Evolutionary conservation across 495 filamentous ascomycete genomes (phyloP), one percentile per base, ranked within the genome.

Genomic region (Bryoglossum gracile): DNA sequence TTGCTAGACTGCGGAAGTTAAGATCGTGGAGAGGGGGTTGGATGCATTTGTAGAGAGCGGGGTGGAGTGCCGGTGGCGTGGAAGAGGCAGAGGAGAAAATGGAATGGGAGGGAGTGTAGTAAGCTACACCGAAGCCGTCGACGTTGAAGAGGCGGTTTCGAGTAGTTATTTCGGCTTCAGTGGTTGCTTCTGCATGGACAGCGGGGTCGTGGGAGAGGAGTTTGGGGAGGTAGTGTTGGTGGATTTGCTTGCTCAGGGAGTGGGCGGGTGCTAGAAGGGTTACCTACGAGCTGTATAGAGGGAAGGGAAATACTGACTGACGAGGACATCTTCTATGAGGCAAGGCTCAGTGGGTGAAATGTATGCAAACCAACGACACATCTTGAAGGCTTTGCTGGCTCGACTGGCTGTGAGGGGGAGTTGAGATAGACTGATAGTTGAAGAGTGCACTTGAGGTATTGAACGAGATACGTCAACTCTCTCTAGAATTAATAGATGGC

Each of bases 101-200:
- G 11, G 55, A 55, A 9, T 46, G 41, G 32, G 14, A 24, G 14
- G 32, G 34, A 8, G 40, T 55, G 38, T 62, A 59, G 51, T 52
- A 62, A 13, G 55, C 62, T 51, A 64, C 53, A 18, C 65, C 70
- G n/a, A 71, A 57, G 10, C 71, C 71, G 52, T 75, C 71, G 30
- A 73, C 66, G 54, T 73, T 73, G 51, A 69, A 67, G n/a, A 74
- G 48, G 14, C 62, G 61, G 50, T 75, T 75, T 30, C 71, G 68
- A 24, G 62, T 56, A 2, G 56, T 60, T 35, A 62, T 65, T 43
- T 69, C 51, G 28, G 64, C 56, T 46, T 66, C 57, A 5, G 57
- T 59, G 26, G 60, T 61, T 23, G 61, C 46, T 23, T 66, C 55
- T 21, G 51, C 52, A 28, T 58, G 47, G 16, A 44, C 38, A 3